Base-by-base conservation (phyloP, 495 filamentous ascomycete species). In the Ramalina intermedia region DNA sequence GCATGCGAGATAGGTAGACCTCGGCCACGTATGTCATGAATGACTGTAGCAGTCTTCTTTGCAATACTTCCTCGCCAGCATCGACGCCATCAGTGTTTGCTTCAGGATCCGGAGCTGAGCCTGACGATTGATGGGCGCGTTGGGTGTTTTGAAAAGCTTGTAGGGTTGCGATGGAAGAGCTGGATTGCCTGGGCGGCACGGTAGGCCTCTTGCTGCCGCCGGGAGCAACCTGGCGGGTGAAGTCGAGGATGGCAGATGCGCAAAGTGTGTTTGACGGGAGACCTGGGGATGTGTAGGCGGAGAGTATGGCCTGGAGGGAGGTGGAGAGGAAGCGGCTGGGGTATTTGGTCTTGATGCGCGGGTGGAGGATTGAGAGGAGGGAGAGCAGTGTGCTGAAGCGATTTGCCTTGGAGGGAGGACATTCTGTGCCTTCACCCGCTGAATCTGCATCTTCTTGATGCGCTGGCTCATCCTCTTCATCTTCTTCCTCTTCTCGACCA, bases 261-360 rank as follows among this genome's bases (percentile, higher is more conserved):
- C 29, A 33, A 13, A 33, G 7, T 11, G 29, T 13, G 29, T 13
- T 33, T 33, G 12, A 9, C 8, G 29, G 29, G 29, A 33, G 29
- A 33, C 29, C 29, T 7, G 29, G 24, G 76, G 73, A 27, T 66
- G 74, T 71, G 61, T 87, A 94, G 4, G 82, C 75, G 29, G 75
- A 70, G 16, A 85, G 68, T 11, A 86, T 76, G 12, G 86, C 84
- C 50, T 85, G 81, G 14, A 96, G 74, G 27, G 87, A 87, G 1
- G 85, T 85, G n/a, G 85, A 85, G 27, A 98, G 72, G 63, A 98
- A 98, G 16, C 89, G 82, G 48, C 86, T 93, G 2, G 91, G 91
- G 48, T 82, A 83, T 65, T 88, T 90, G 3, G 91, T 91, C 61
- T 84, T 80, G 61, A 98, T 89, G 39, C 91, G 80, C 14, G 73